Percentiles rank a stretch among this genome's conserved stretches.
Evolutionary conservation across 163 green algal species (phyloP).

Genomic region (Trebouxia gelatinosa): DNA sequence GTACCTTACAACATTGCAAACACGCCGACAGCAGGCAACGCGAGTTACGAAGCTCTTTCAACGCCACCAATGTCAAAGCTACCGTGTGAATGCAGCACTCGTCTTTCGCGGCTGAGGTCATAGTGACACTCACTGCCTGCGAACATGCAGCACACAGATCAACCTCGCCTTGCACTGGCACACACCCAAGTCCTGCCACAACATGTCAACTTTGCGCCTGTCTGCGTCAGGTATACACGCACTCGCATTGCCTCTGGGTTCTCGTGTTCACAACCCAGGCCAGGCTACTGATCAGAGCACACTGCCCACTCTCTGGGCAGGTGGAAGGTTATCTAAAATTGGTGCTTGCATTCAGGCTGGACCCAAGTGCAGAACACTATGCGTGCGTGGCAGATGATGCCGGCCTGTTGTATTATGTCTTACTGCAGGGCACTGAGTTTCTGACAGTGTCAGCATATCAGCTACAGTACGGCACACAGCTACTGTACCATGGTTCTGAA

Average conservation of each 20-base stretch:
- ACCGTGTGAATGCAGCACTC: too few species aligned
- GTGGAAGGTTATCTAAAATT: too few species aligned
- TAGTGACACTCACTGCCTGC: too few species aligned
- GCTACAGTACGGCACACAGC: constrained; percentile 23
- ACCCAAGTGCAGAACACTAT: not conserved
- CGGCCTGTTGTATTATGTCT: not conserved
- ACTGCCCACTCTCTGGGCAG: not conserved
- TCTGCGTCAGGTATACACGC: not conserved
- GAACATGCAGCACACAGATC: not conserved
- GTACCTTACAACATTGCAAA: too few species aligned
- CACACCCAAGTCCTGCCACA: not conserved
- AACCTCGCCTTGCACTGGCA: not conserved
- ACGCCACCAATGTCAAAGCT: too few species aligned
- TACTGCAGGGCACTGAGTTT: not conserved
- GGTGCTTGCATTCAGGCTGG: too few species aligned
- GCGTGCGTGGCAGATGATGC: not conserved
- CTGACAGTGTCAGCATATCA: not conserved
- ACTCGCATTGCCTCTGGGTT: too few species aligned
- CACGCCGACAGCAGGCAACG: too few species aligned
- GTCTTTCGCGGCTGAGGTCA: too few species aligned
- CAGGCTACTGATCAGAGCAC: not conserved
- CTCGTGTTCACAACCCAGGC: not conserved
- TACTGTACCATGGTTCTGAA: not conserved
- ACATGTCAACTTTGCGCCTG: not conserved
- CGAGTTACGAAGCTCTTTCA: too few species aligned